Percentiles rank a stretch among this genome's conserved stretches.
Conservation (phyloP, 805 yeast species). For the Isabelozyma heimii region DNA sequence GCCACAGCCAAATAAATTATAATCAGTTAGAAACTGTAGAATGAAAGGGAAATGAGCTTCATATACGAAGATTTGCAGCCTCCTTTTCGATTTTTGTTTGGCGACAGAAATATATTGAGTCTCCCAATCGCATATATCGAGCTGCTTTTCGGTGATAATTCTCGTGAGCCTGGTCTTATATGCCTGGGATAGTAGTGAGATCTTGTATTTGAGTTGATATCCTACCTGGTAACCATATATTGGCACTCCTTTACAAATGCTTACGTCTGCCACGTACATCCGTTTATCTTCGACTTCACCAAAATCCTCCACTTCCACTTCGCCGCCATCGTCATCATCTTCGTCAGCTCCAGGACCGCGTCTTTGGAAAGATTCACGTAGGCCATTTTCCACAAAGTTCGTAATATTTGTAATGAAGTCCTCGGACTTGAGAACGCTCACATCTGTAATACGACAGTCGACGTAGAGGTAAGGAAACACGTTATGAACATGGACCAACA, state of each 20-base stretch:
- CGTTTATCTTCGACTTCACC: conserved; percentile 10
- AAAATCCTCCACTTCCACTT: conserved; percentile 4
- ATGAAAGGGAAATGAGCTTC: conserved; percentile 81
- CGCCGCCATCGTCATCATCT: conserved; percentile 8
- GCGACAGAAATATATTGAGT: neutral
- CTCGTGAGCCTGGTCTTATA: conserved; percentile 51
- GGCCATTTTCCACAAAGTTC: conserved; percentile 40
- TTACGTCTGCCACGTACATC: conserved; percentile 55
- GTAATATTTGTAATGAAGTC: conserved; percentile 40
- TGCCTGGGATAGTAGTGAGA: conserved; percentile 63
- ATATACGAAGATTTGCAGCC: conserved; percentile 24
- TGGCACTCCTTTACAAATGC: conserved; percentile 70
- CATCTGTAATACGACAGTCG: conserved; percentile 47
- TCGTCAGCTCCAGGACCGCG: conserved; percentile 5
- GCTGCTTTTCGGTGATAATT: conserved; percentile 32
- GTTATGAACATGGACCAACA: conserved; percentile 74
- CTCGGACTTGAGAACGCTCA: conserved; percentile 9
- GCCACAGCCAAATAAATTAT: conserved; percentile 79
- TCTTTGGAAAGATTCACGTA: conserved; percentile 38
- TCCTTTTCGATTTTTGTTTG: neutral
- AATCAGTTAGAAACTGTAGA: conserved; percentile 79
- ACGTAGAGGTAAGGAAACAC: conserved; percentile 78
- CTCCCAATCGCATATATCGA: conserved; percentile 2
- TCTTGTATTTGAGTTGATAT: conserved; percentile 61
- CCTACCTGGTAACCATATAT: conserved; percentile 83